These are phyloP conservation scores for Venturia pyrina DNA, from an alignment of 2,329 filamentous ascomycete genomes.

Conservation along the genomic window DNA sequence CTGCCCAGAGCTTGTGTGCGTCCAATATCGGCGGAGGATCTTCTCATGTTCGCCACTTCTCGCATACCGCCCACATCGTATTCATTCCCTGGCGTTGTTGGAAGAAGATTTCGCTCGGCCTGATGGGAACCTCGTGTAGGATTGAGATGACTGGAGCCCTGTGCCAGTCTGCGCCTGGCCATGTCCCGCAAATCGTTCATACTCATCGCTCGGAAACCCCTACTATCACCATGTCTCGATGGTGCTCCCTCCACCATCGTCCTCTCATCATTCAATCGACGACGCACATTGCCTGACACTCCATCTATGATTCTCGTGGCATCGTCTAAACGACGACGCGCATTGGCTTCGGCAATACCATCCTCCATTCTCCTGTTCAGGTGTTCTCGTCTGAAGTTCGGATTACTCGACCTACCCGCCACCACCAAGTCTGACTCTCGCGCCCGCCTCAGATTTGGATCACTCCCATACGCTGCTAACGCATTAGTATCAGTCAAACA, in stretches of 20 bases:
- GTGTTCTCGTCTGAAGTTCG: not conserved
- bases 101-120: not conserved
- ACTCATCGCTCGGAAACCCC: not conserved
- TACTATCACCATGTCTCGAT: not conserved
- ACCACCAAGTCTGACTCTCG: not conserved
- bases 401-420: not conserved
- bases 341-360: not conserved
- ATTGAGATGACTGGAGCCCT: not conserved
- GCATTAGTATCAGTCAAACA: too few relatives aligned
- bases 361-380: not conserved
- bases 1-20: not conserved
- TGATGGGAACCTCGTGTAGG: not conserved
- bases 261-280: too few relatives aligned
- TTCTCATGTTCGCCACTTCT: not conserved
- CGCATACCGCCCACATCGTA: not conserved
- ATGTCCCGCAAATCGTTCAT: not conserved
- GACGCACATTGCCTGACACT: not conserved
- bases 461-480: not conserved
- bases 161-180: not conserved
- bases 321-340: not conserved
- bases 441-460: not conserved
- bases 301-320: not conserved
- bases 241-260: too few relatives aligned
- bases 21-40: not conserved
- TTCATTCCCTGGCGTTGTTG: not conserved